Evolutionary conservation across 208 protist species (phyloP).

Genomic region (Crithidia bombi): DNA sequence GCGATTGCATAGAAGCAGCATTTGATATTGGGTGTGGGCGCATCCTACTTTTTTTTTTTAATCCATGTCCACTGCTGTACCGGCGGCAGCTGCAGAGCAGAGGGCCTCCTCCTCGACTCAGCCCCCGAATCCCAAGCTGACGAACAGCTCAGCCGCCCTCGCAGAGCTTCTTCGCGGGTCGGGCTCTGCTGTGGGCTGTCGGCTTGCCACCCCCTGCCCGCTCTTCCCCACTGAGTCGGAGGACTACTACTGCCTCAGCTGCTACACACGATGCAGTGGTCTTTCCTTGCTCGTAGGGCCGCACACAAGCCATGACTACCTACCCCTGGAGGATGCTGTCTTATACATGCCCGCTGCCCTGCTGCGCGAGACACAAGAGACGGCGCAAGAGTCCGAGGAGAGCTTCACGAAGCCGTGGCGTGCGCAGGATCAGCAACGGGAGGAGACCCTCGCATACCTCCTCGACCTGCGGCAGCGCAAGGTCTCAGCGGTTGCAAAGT

Average conservation of each 20-base stretch:
- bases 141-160: slow-evolving; percentile 9
- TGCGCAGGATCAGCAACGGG: slow-evolving; percentile 40
- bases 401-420: slow-evolving; percentile 43
- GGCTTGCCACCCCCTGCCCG: slow-evolving; percentile 7
- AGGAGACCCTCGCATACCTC: slow-evolving; percentile 37
- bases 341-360: slow-evolving; percentile 54
- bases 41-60: too few species aligned
- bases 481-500: slow-evolving; percentile 36
- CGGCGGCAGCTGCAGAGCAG: neutral
- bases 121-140: neutral
- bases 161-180: slow-evolving; percentile 7
- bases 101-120: neutral
- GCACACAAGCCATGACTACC: slow-evolving; percentile 69
- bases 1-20: too few species aligned
- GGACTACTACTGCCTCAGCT: slow-evolving; percentile 69
- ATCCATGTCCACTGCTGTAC: too few species aligned
- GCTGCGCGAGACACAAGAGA: slow-evolving; percentile 40
- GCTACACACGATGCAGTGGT: slow-evolving; percentile 55
- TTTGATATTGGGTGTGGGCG: too few species aligned
- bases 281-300: slow-evolving; percentile 66
- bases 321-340: slow-evolving; percentile 54
- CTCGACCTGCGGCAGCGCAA: slow-evolving; percentile 34
- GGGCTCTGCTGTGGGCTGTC: neutral
- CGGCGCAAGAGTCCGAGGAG: slow-evolving; percentile 42
- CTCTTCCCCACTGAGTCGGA: slow-evolving; percentile 37